Conservation (phyloP, 78 protist genomes). For the Isochrysis galbana region DNA sequence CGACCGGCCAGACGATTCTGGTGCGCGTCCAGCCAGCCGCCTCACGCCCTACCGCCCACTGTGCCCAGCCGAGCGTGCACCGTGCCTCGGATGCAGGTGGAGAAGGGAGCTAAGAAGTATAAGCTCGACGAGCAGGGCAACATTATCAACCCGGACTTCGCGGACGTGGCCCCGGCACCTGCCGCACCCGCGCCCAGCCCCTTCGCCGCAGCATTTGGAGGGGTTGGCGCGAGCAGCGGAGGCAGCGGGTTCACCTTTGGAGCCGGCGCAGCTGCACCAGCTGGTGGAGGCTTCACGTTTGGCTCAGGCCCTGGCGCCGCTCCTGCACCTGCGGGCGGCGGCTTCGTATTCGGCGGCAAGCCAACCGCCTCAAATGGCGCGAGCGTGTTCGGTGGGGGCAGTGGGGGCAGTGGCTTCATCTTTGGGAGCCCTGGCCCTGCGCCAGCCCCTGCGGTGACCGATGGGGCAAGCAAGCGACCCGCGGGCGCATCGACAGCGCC, state of each 20-base stretch:
- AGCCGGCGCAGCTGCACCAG: background rate
- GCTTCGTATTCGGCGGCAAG: background rate
- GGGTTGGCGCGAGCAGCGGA: background rate
- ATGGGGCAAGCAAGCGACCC: background rate
- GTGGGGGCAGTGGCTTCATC: background rate
- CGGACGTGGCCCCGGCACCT: background rate
- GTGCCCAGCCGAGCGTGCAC: background rate
- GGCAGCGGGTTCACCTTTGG: background rate
- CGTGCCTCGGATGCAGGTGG: background rate
- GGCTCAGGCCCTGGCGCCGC: background rate
- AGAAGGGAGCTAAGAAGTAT: background rate
- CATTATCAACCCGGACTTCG: background rate
- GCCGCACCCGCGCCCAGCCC: background rate
- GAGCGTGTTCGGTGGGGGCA: background rate
- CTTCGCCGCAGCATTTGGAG: background rate
- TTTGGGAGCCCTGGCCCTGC: background rate
- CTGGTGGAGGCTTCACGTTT: background rate
- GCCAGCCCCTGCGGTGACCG: background rate
- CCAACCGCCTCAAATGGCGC: background rate
- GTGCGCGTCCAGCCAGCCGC: background rate
- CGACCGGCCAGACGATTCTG: background rate
- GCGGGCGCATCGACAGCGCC: background rate
- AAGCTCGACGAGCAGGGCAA: slow-evolving; percentile 15
- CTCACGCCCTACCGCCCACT: background rate
- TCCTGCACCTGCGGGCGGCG: background rate